Percentiles rank a stretch among this genome's conserved stretches.
Evolutionary conservation across 441 rosid genomes (phyloP).

Genomic region (Rhodomyrtus psidioides): DNA sequence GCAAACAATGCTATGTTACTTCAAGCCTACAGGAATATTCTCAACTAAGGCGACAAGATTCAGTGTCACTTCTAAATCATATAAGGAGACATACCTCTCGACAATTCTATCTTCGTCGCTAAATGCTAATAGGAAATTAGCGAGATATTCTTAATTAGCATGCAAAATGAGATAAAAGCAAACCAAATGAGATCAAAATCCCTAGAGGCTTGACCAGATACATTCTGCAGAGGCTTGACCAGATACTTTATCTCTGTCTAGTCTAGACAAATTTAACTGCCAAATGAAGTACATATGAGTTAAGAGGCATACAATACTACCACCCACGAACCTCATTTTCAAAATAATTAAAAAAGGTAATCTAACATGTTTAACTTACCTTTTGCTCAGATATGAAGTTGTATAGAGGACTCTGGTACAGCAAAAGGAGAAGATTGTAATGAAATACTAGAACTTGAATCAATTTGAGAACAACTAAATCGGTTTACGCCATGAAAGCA

Average conservation of each 20-base stretch:
- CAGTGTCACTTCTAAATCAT: background rate
- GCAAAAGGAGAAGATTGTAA: background rate
- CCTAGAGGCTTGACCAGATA: too few species aligned
- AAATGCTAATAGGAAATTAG: too few species aligned
- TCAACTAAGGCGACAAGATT: background rate
- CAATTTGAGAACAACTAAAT: background rate
- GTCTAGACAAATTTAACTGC: conserved; percentile 68
- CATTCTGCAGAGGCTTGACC: conserved; percentile 91
- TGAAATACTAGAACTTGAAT: conserved; percentile 3
- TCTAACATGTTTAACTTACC: conserved; percentile 29
- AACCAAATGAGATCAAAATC: too few species aligned
- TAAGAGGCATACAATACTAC: background rate
- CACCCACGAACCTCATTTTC: conserved; percentile 1
- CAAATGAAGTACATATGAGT: background rate
- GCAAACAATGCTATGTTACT: background rate
- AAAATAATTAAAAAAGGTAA: conserved; percentile 1
- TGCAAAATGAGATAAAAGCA: too few species aligned
- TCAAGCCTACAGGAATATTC: background rate
- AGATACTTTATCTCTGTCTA: conserved; percentile 77
- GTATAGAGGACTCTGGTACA: conserved; percentile 85
- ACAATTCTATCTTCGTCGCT: too few species aligned
- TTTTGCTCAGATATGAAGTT: conserved; percentile 75
- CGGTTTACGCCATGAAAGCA: background rate
- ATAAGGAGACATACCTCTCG: background rate
- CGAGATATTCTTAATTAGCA: too few species aligned